Conservation (phyloP, 345 rosid genomes). For the Xanthoceras sorbifolium region DNA sequence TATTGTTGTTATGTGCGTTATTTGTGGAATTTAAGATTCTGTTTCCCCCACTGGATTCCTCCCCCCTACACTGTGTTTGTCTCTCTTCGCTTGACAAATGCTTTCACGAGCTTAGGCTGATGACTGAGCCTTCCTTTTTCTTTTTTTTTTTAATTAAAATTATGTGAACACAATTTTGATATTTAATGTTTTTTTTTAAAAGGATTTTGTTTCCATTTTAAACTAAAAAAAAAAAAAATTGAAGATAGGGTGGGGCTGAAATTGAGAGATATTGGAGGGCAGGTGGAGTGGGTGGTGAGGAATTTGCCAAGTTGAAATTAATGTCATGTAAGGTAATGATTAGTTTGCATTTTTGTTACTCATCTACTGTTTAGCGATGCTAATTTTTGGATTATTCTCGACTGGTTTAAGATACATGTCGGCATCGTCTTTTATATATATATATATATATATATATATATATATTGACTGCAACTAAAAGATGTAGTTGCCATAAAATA, state of each 20-base stretch:
- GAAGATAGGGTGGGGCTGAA: not conserved
- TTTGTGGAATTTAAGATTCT: slow-evolving; percentile 4
- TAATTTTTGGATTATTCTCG: not conserved
- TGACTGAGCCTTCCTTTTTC: not conserved
- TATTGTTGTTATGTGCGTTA: not conserved
- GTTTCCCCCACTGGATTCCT: not conserved
- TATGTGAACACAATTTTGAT: not conserved
- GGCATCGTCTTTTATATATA: not conserved
- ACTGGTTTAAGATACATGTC: not conserved
- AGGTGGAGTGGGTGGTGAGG: slow-evolving; percentile 9
- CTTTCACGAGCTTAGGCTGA: no score
- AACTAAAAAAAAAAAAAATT: not conserved
- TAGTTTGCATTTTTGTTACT: not conserved
- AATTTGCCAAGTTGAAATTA: not conserved
- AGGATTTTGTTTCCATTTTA: not conserved
- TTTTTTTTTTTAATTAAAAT: not conserved
- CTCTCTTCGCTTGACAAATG: not conserved
- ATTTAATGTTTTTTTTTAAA: not conserved
- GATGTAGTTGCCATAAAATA: not conserved
- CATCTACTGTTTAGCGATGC: not conserved
- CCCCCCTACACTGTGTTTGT: not conserved
- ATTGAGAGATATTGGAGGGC: not conserved
- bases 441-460: no score
- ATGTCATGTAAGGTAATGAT: no score
- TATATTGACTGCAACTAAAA: not conserved